Evolutionary conservation across 495 filamentous ascomycete species (phyloP), one percentile per base, ranked within the genome.

Genomic region (Hypoxylon fragiforme): DNA sequence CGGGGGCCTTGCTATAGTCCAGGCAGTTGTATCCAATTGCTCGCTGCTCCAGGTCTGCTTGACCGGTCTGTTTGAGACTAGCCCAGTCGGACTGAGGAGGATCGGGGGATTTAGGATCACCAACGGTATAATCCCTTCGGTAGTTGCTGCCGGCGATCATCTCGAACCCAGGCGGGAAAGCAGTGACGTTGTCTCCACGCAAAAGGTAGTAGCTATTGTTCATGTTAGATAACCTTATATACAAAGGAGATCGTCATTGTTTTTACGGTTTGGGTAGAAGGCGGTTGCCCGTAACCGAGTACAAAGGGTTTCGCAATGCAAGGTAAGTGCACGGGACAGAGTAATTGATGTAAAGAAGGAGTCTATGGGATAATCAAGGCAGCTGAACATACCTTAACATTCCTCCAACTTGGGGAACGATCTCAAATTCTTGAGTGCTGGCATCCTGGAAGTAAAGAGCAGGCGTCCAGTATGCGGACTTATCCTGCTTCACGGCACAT

Each of bases 21-120:
- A 97, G 70, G 69, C 92, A 97, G 74, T 96, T 96, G 78, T 92
- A 96, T 2, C 92, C 92, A 21, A 96, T 49, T 7, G 92, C 90
- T 44, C 90, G 86, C 74, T 94, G 87, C n/a, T 69, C 71, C 16
- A 95, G 77, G 22, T 85, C 82, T 7, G 62, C 57, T 72, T 96
- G 89, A 7, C 78, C 80, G 1, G 73, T 75, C 42, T 86, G 80
- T 1, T 71, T 77, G 24, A 77, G 58, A 7, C 62, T 69, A 31
- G 74, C 70, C 89, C 89, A 95, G 15, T 72, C 51, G 3, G 88
- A 89, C 67, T 86, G 87, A 55, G 80, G 80, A n/a, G 86, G 84
- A 58, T 92, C 89, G 9, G 84, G 81, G 26, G 85, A 57, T 22
- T 52, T 57, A 18, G 61, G 62, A 41, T 69, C 75, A 0, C 81